A percentile compares a stretch with the other conserved stretches of the same genome.
Conservation (phyloP, 1,284 basidiomycete species). For the Sporisorium graminicola region DNA sequence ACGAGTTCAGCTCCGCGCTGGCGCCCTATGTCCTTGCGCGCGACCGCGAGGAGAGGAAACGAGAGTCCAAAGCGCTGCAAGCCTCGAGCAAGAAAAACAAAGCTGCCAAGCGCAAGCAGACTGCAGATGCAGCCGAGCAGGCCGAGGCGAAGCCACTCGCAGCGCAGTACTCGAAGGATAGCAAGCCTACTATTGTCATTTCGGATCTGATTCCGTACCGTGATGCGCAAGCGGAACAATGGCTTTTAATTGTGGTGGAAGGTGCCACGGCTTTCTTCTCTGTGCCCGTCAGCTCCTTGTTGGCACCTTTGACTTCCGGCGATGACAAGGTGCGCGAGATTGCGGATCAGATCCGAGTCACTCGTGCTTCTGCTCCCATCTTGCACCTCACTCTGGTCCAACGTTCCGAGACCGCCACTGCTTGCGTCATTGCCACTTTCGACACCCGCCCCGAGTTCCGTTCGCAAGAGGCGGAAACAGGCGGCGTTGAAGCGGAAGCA, state of each 20-base stretch:
- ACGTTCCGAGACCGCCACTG: background rate
- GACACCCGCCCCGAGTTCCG: conserved; percentile 46
- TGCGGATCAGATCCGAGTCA: conserved; percentile 29
- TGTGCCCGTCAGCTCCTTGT: conserved; percentile 37
- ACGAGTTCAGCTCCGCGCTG: conserved; percentile 34
- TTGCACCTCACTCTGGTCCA: conserved; percentile 30
- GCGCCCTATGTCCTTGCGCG: conserved; percentile 39
- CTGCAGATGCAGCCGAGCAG: conserved; percentile 13
- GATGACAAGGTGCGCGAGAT: conserved; percentile 36
- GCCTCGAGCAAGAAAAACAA: conserved; percentile 46
- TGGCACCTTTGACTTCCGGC: conserved; percentile 13
- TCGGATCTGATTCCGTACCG: conserved; percentile 45
- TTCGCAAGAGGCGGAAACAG: conserved; percentile 6
- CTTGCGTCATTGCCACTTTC: conserved; percentile 33
- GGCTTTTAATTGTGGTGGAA: conserved; percentile 55
- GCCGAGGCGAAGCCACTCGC: conserved; percentile 24
- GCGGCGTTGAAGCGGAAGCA: conserved; percentile 17
- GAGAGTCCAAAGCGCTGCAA: conserved; percentile 36
- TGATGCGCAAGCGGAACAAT: conserved; percentile 24
- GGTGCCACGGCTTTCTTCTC: conserved; percentile 60
- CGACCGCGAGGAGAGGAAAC: conserved; percentile 49
- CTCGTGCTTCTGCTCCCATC: conserved; percentile 45
- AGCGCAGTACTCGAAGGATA: conserved; percentile 37
- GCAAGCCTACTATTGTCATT: conserved; percentile 49
- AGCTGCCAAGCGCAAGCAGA: conserved; percentile 35